Evolutionary conservation across 169 alveolate species (phyloP), one percentile per base, ranked within the genome.

Genomic region (Blepharisma undulans): DNA sequence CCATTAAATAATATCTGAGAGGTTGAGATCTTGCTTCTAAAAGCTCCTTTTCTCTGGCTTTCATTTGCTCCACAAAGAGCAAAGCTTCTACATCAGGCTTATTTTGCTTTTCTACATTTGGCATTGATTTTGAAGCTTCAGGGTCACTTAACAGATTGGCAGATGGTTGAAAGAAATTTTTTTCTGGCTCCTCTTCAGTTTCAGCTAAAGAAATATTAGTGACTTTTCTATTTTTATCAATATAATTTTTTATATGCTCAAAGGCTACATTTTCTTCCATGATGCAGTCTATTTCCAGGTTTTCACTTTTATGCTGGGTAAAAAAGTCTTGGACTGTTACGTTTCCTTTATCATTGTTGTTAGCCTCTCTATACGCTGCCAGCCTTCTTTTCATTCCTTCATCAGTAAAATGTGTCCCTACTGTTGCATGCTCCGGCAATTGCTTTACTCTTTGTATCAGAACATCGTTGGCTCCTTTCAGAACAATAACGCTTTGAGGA

Each of bases 1-100:
- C 98, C 92, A 97, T 97, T 66, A 98, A 93, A 90, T 97, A 97
- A 33, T 93, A 76, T 71, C 98, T 93, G 59, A 96, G 92, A 4
- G 98, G 98, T 32, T 90, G 76, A 30, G 97, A 79, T 60, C 94
- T 89, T 4, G 94, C 89, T 76, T 90, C 93, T 29, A 94, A 76
- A 19, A 93, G 82, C 19, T 92, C 95, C 78, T 84, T 82, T 80
- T 95, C 97, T 36, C 92, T 90, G 74, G 80, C 92, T 61, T 88
- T 94, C 0, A 94, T 82, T 66, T 82, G 71, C 87, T 87, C 93
- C n/a, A n/a, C n/a, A n/a, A n/a, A n/a, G n/a, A n/a, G n/a, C n/a
- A n/a, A n/a, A n/a, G 90, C 91, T 92, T 95, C 93, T 93, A 81
- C 93, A 88, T 81, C 91, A 92, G 80, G 91, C 94, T 30, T 30